Conservation (phyloP, 768 basidiomycete species). For the Collybia nuda region DNA sequence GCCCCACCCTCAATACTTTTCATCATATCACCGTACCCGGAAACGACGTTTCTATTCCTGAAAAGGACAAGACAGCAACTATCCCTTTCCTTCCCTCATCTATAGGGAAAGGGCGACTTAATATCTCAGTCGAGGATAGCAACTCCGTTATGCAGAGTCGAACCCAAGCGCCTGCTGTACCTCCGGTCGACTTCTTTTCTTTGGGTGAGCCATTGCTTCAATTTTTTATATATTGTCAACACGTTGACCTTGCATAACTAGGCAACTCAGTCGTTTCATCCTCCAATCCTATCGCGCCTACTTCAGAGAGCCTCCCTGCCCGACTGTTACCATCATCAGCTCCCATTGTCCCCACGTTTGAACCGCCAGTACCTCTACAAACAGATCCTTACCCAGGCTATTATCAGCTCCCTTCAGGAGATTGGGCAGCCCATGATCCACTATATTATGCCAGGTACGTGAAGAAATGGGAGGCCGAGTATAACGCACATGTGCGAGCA, state of each 20-base stretch:
- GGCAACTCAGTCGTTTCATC: slow-evolving; percentile 24
- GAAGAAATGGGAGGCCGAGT: slow-evolving; percentile 73
- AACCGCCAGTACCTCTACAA: slow-evolving; percentile 71
- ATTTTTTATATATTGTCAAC: background rate
- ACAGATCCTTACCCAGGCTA: slow-evolving; percentile 85
- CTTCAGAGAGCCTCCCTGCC: slow-evolving; percentile 13
- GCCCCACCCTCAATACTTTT: slow-evolving; percentile 55
- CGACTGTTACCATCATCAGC: slow-evolving; percentile 56
- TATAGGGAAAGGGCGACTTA: slow-evolving; percentile 57
- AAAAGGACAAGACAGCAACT: slow-evolving; percentile 23
- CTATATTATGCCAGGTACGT: slow-evolving; percentile 67
- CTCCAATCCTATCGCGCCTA: slow-evolving; percentile 11
- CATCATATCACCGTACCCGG: slow-evolving; percentile 16
- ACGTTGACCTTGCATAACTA: slow-evolving; percentile 4
- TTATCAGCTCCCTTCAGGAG: slow-evolving; percentile 79
- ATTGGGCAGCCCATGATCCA: slow-evolving; percentile 74
- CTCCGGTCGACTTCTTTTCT: slow-evolving; percentile 67
- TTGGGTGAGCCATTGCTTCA: slow-evolving; percentile 40
- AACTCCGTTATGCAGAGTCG: slow-evolving; percentile 11
- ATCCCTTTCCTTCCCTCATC: slow-evolving; percentile 60
- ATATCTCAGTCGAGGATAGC: slow-evolving; percentile 51
- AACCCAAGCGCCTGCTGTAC: slow-evolving; percentile 20
- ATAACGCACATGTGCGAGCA: slow-evolving; percentile 69
- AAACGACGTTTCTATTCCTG: slow-evolving; percentile 10
- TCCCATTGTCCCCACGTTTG: slow-evolving; percentile 64